A percentile compares a stretch with the other conserved stretches of the same genome.
phyloP scores from a whole-genome alignment of 164 flowering plant genomes.

The Umbilicus rupestris region DNA sequence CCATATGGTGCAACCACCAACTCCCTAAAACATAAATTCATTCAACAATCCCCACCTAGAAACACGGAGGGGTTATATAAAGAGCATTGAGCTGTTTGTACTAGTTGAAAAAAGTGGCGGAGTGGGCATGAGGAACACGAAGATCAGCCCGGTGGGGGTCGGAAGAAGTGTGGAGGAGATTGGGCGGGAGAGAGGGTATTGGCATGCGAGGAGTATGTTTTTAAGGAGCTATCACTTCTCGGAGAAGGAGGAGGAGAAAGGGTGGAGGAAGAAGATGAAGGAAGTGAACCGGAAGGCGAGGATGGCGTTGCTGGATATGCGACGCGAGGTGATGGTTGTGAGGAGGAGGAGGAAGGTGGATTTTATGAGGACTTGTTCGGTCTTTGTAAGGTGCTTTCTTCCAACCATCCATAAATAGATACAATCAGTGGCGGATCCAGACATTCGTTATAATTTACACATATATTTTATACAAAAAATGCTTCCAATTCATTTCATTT shows the following conservation, averaged over 20 bases:
- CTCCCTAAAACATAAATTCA: not conserved
- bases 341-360: not conserved
- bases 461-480: too few relatives aligned
- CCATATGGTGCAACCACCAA: constrained; percentile 5
- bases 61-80: not conserved
- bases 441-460: too few relatives aligned
- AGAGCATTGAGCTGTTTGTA: too few relatives aligned
- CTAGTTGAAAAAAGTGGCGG: too few relatives aligned
- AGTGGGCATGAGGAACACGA: not conserved
- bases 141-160: constrained; percentile 2
- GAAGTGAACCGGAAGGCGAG: not conserved
- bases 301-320: not conserved
- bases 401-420: not conserved
- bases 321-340: not conserved
- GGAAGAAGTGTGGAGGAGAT: not conserved
- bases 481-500: too few relatives aligned
- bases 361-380: not conserved
- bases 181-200: too few relatives aligned
- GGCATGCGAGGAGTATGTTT: constrained; percentile 2
- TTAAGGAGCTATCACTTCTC: constrained; percentile 1
- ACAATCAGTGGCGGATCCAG: not conserved
- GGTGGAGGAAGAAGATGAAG: constrained; percentile 1
- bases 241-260: not conserved
- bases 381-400: not conserved
- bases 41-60: constrained; percentile 6